Evolutionary conservation across 176 grass and related monocot species (phyloP), one percentile per base, ranked within the genome.

Genomic region (Bromus sterilis): DNA sequence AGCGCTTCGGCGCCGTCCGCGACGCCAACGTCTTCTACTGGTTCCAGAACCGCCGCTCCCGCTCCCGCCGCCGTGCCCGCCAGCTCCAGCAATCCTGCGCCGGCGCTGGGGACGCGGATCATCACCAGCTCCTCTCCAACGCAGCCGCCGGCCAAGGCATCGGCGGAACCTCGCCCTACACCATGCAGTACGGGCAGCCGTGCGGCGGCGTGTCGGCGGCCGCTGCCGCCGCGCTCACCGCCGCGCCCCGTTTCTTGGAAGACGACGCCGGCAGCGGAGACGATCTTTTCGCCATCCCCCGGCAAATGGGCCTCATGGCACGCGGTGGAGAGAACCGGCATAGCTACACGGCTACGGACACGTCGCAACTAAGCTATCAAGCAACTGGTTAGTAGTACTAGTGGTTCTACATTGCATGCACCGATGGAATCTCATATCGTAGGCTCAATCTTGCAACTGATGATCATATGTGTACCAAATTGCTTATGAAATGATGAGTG

Each of bases 21-120:
- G 87, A 89, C 13, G 87, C 82, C 53, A 89, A 89, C 87, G 87
- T 89, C 18, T 89, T 89, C 82, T 85, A 89, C 77, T 89, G 87
- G 87, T 89, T 89, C 71, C 87, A 89, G 82, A 89, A 89, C 77
- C 87, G 87, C 71, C 87, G 87, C 25, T 89, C 87, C 61, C 71
- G 87, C 30, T 85, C 87, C 14, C 87, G 87, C 61, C 87, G 87
- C 70, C 87, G 82, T 20, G 87, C 87, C 3, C 82, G 87, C 36
- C 82, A 89, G 87, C 82, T 85, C 61, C 87, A 89, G 82, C 87
- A 89, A 70, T 71, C 82, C 23, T 51, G 34, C 51, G 71, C 7
- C 23, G 76, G 62, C 13, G 31, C 28, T 11, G 46, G 28, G 2
- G 15, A 42, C 4, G 34, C 42, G 60, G 15, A 13, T n/a, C n/a